Conservation (phyloP, 305 asterid genomes). For the Striga hermonthica region DNA sequence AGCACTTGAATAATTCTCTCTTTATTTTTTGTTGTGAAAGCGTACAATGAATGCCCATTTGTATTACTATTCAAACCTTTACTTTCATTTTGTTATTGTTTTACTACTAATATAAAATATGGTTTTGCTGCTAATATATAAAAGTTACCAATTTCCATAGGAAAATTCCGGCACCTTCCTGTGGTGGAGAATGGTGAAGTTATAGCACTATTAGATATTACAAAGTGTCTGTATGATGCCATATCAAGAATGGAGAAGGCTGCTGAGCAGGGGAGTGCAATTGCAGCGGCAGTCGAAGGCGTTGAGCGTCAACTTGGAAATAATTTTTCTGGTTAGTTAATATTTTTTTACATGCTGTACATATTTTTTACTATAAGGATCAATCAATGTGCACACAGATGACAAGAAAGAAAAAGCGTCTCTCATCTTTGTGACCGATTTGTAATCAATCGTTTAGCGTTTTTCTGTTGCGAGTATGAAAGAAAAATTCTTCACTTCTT, state of each 20-base stretch:
- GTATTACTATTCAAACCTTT: not conserved
- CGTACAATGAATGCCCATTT: no score
- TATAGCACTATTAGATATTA: constrained; percentile 83
- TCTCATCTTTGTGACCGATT: no score
- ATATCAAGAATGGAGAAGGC: constrained; percentile 97
- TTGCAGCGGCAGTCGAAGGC: constrained; percentile 97
- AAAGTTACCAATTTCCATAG: constrained; percentile 37
- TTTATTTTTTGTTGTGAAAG: no score
- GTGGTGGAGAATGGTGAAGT: constrained; percentile 99
- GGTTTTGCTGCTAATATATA: constrained; percentile 3
- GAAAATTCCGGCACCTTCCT: constrained; percentile 93
- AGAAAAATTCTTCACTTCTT: no score
- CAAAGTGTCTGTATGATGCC: constrained; percentile 94
- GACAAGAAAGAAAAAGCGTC: no score
- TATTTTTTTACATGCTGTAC: no score
- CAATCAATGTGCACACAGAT: no score
- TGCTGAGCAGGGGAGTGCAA: constrained; percentile 95
- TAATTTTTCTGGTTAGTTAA: constrained; percentile 65
- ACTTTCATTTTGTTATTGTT: not conserved
- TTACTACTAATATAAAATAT: not conserved
- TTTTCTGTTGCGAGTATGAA: no score
- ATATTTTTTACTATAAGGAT: no score
- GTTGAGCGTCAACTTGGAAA: constrained; percentile 89
- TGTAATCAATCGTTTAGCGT: no score
- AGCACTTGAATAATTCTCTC: no score